Evolutionary conservation across 108 stramenopile species (phyloP).

Genomic region (Skeletonema grethae): DNA sequence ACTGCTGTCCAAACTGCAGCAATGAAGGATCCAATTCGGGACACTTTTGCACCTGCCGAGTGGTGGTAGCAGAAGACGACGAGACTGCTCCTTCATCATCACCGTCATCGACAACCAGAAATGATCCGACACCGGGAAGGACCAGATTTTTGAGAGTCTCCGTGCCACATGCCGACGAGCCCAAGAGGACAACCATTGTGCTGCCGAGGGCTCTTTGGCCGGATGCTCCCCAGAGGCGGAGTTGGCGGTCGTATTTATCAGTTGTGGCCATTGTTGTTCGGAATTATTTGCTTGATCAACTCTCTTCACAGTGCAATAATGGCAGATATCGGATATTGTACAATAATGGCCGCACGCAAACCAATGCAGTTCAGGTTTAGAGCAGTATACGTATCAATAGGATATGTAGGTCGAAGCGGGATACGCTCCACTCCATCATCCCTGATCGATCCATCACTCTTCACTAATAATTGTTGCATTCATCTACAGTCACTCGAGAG

Average conservation of each 20-base stretch:
- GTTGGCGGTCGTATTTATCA: conserved; percentile 99
- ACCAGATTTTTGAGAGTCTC: conserved; percentile 99
- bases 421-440: no score
- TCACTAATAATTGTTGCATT: no score
- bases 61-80: conserved; percentile 29
- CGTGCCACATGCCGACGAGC: conserved; percentile 91
- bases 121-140: conserved; percentile 94
- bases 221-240: conserved; percentile 97
- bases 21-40: conserved; percentile 12
- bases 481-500: no score
- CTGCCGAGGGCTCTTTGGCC: conserved; percentile 85
- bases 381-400: no score
- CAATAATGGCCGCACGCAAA: no score
- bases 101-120: conserved; percentile 88
- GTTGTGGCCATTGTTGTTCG: conserved; percentile 78
- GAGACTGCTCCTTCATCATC: conserved; percentile 1
- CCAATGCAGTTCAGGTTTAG: no score
- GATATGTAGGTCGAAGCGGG: no score
- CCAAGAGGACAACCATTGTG: conserved; percentile 70
- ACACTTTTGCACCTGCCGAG: conserved; percentile 7
- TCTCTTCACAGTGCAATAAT: no score
- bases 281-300: not conserved
- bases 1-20: conserved; percentile 17
- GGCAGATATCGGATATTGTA: no score
- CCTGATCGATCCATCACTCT: no score